These are phyloP conservation scores for Kwoniella mangroviensis DNA, from an alignment of 768 basidiomycete genomes.

Conservation along the genomic window DNA sequence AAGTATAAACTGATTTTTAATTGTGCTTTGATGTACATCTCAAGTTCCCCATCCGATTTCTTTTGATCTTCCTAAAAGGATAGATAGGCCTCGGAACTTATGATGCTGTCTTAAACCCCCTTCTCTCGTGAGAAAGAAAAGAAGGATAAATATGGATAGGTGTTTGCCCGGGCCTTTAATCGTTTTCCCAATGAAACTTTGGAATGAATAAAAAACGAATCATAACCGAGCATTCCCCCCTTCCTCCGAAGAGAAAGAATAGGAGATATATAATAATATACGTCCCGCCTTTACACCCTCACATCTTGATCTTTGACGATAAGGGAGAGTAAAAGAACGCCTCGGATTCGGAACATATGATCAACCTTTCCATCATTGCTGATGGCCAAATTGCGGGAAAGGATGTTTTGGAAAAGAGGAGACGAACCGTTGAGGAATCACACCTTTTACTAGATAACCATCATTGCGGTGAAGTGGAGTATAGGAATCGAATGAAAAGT, in stretches of 20 bases:
- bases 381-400: background rate
- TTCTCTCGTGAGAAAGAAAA: background rate
- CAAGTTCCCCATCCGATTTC: slow-evolving; percentile 32
- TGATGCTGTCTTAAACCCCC: slow-evolving; percentile 13
- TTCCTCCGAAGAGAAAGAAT: background rate
- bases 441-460: slow-evolving; percentile 52
- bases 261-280: slow-evolving; percentile 15
- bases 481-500: background rate
- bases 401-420: slow-evolving; percentile 5
- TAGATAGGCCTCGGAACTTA: slow-evolving; percentile 30
- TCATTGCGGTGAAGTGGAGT: slow-evolving; percentile 35
- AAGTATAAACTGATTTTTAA: slow-evolving; percentile 33
- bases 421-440: slow-evolving; percentile 22
- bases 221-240: slow-evolving; percentile 18
- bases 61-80: slow-evolving; percentile 23
- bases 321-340: slow-evolving; percentile 33
- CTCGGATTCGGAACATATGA: slow-evolving; percentile 17
- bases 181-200: slow-evolving; percentile 14
- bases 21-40: slow-evolving; percentile 32
- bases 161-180: slow-evolving; percentile 40
- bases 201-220: slow-evolving; percentile 20
- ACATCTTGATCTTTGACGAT: slow-evolving; percentile 10
- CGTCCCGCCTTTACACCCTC: slow-evolving; percentile 46
- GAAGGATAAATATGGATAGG: background rate
- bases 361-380: background rate